These are phyloP conservation scores for Cornus florida DNA, from an alignment of 148 eudicot genomes.

Conservation along the genomic window DNA sequence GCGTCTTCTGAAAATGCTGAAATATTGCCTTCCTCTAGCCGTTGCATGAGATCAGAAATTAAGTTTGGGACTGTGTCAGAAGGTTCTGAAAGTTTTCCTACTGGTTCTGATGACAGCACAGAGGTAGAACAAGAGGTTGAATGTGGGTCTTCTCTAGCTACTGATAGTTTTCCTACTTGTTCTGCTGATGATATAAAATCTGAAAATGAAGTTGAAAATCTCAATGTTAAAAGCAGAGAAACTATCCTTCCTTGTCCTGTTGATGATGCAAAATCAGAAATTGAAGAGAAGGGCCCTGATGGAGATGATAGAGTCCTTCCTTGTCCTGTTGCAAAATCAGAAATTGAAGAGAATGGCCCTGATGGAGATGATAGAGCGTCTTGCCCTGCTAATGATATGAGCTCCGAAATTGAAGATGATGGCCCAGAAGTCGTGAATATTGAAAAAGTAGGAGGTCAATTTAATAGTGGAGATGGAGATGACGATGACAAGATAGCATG, in stretches of 20 bases:
- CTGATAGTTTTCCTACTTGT: no score
- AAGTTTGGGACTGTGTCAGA: slow-evolving; percentile 10
- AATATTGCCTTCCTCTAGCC: slow-evolving; percentile 19
- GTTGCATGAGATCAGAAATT: slow-evolving; percentile 13
- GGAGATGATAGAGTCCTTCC: slow-evolving; percentile 18
- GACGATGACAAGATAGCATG: slow-evolving; percentile 14
- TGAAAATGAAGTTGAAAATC: slow-evolving; percentile 13
- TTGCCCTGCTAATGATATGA: slow-evolving; percentile 16
- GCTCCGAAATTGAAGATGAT: slow-evolving; percentile 23
- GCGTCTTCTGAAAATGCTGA: slow-evolving; percentile 12
- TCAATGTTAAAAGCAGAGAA: slow-evolving; percentile 1
- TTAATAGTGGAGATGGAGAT: slow-evolving; percentile 17
- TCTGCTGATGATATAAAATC: slow-evolving; percentile 15
- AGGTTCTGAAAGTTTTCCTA: slow-evolving; percentile 6
- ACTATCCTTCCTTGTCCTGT: slow-evolving; percentile 4
- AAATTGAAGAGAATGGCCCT: slow-evolving; percentile 21
- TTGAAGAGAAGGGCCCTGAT: slow-evolving; percentile 18
- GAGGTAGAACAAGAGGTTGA: no score
- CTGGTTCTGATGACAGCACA: background rate
- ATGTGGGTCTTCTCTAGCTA: no score
- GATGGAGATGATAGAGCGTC: slow-evolving; percentile 22
- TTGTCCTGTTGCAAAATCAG: slow-evolving; percentile 7
- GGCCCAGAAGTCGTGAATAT: slow-evolving; percentile 14
- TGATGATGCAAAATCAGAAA: slow-evolving; percentile 21
- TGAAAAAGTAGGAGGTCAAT: slow-evolving; percentile 18